These are phyloP conservation scores for Psophocarpus tetragonolobus DNA, from an alignment of 306 rosid species.

Conservation along the genomic window DNA sequence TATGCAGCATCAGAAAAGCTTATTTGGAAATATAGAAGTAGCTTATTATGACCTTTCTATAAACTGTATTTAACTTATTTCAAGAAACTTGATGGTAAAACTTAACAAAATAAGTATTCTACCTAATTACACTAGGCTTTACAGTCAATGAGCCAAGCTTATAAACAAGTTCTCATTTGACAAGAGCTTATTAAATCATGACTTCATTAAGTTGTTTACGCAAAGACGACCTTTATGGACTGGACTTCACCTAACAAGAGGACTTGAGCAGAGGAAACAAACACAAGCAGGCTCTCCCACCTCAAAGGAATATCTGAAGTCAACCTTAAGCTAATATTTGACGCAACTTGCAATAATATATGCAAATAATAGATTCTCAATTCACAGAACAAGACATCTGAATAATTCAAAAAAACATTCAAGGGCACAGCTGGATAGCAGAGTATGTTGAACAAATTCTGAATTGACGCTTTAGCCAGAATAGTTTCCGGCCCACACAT, in stretches of 20 bases:
- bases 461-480: not conserved
- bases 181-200: not conserved
- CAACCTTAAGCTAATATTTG: not conserved
- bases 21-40: not conserved
- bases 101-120: not conserved
- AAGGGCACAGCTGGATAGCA: constrained; percentile 21
- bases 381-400: not conserved
- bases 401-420: constrained; percentile 4
- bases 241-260: constrained; percentile 49
- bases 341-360: constrained; percentile 3
- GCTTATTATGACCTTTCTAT: not conserved
- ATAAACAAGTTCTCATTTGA: not conserved
- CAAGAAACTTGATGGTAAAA: not conserved
- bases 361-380: not conserved
- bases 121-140: not conserved
- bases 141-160: not conserved
- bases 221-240: not conserved
- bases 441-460: not conserved
- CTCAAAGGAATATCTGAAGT: constrained; percentile 4
- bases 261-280: constrained; percentile 31
- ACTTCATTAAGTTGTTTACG: not conserved
- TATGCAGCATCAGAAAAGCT: constrained; percentile 1
- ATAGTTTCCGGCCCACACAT: not conserved
- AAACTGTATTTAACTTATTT: not conserved
- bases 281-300: not conserved